phyloP scores from a whole-genome alignment of 2,329 filamentous ascomycete genomes.

The Cytospora piceae region DNA sequence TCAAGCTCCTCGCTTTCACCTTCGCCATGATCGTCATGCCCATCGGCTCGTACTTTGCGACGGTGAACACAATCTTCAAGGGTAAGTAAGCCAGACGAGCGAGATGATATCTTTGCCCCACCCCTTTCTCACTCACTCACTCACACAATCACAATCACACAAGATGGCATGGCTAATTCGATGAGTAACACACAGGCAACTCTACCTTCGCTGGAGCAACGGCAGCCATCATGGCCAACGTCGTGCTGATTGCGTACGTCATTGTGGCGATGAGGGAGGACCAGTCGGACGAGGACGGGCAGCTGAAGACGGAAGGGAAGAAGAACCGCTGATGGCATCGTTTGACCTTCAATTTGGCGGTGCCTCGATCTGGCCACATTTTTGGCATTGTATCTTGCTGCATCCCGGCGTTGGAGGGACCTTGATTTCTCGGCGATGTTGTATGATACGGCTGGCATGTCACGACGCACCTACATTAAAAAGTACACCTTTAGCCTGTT shows the following conservation, averaged over 20 bases:
- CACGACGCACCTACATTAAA: neutral
- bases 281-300: conserved; percentile 52
- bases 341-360: neutral
- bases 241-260: conserved; percentile 88
- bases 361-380: neutral
- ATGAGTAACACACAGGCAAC: conserved; percentile 60
- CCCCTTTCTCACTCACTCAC: neutral
- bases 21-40: conserved; percentile 87
- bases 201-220: conserved; percentile 82
- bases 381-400: neutral
- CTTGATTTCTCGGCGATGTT: neutral
- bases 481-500: neutral
- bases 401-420: neutral
- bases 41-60: conserved; percentile 86
- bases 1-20: conserved; percentile 89
- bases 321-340: conserved; percentile 48
- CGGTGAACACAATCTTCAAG: conserved; percentile 74
- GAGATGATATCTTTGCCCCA: too few relatives aligned
- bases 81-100: conserved; percentile 65
- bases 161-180: neutral
- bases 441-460: neutral
- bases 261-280: conserved; percentile 92
- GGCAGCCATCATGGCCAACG: conserved; percentile 88
- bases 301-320: conserved; percentile 48
- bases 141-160: neutral